Evolutionary conservation across 257 asterid genomes (phyloP).

Genomic region (Capsicum chinense): DNA sequence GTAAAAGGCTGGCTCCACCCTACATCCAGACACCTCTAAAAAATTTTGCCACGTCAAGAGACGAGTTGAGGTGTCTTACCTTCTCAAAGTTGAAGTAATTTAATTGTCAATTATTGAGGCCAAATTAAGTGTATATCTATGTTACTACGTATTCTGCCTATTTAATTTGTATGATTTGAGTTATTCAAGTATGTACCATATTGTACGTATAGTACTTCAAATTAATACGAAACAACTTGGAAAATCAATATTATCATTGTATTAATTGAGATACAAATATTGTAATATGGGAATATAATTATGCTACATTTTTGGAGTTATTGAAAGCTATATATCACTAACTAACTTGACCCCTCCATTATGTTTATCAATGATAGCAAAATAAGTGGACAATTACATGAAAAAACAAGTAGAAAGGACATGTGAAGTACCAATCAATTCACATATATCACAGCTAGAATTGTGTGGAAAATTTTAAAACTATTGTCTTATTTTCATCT

Average conservation of each 20-base stretch:
- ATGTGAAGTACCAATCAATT: not conserved
- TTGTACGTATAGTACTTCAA: not conserved
- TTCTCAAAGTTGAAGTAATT: not conserved
- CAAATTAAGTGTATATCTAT: not conserved
- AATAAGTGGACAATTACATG: not conserved
- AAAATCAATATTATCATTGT: not conserved
- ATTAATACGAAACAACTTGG: conserved; percentile 11
- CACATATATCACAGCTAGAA: conserved; percentile 1
- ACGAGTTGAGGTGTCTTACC: not conserved
- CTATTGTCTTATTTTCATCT: not conserved
- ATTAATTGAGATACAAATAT: not conserved
- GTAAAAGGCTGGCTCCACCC: too few species aligned
- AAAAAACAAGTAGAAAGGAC: not conserved
- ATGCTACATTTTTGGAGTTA: not conserved
- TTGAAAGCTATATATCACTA: not conserved
- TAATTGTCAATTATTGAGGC: not conserved
- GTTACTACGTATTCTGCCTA: not conserved
- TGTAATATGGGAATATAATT: not conserved
- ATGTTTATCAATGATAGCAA: not conserved
- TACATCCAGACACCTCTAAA: too few species aligned
- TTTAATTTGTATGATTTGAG: not conserved
- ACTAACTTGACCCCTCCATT: conserved; percentile 14
- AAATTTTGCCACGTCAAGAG: not conserved
- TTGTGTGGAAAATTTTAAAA: not conserved
- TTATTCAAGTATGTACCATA: not conserved